Conservation (phyloP, 495 filamentous ascomycete species). For the Trichocladium uniseriatum region DNA sequence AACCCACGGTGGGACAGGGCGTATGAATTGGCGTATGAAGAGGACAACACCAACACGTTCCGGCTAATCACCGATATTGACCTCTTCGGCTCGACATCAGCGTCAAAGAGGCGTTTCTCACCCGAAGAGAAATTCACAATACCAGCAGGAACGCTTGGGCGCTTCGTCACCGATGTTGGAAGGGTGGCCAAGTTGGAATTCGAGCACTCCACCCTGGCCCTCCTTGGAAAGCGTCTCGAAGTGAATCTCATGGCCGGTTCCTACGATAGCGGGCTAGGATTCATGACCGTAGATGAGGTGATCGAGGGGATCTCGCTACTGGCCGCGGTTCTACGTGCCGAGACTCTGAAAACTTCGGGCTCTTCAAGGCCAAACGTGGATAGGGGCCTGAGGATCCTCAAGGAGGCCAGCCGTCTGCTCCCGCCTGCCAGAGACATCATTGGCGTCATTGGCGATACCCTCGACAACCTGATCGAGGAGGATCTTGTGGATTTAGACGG, state of each 20-base stretch:
- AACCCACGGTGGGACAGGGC: constrained; percentile 42
- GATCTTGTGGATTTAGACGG: constrained; percentile 43
- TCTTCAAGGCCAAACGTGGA: constrained; percentile 22
- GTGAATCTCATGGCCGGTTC: constrained; percentile 34
- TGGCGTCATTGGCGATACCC: constrained; percentile 69
- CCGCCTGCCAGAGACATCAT: constrained; percentile 68
- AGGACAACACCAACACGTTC: constrained; percentile 69
- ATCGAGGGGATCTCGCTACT: constrained; percentile 35
- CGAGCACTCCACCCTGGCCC: constrained; percentile 65
- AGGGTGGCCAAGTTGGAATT: constrained; percentile 51
- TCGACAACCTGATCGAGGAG: constrained; percentile 65
- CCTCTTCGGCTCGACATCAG: constrained; percentile 38
- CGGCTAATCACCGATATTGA: constrained; percentile 43
- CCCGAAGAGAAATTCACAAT: constrained; percentile 41
- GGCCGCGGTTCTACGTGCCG: constrained; percentile 34
- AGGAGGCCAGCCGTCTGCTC: constrained; percentile 64
- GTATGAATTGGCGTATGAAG: constrained; percentile 69
- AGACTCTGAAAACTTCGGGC: constrained; percentile 19
- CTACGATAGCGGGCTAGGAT: constrained; percentile 26
- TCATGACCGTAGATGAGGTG: constrained; percentile 28
- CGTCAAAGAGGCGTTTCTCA: constrained; percentile 19
- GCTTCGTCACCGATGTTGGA: constrained; percentile 55
- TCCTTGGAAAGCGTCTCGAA: constrained; percentile 67
- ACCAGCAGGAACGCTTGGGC: constrained; percentile 56
- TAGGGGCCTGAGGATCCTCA: constrained; percentile 44